These are phyloP conservation scores for Pleurotus tuoliensis DNA, from an alignment of 768 basidiomycete species.

Conservation along the genomic window DNA sequence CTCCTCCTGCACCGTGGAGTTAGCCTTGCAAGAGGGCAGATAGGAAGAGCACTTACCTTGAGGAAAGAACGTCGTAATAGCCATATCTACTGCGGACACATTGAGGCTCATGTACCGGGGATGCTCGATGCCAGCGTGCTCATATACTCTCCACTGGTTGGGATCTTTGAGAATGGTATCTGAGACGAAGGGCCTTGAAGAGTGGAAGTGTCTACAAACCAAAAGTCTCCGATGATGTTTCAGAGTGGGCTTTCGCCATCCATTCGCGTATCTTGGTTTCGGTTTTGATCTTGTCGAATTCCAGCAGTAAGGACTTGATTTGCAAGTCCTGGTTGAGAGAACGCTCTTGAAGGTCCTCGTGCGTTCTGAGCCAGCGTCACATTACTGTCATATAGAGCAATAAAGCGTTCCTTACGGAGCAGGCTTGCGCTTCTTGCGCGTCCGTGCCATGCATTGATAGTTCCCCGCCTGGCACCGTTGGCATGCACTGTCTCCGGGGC, in stretches of 20 bases:
- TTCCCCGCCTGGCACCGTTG: slow-evolving; percentile 45
- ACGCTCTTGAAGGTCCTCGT: slow-evolving; percentile 48
- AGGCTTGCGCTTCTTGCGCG: slow-evolving; percentile 53
- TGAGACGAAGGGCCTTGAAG: background rate
- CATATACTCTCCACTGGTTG: background rate
- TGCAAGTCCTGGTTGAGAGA: slow-evolving; percentile 41
- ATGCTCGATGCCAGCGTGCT: background rate
- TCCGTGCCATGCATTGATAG: slow-evolving; percentile 41
- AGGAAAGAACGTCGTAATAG: slow-evolving; percentile 30
- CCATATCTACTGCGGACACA: slow-evolving; percentile 33
- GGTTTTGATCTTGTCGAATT: slow-evolving; percentile 37
- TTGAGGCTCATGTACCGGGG: slow-evolving; percentile 18
- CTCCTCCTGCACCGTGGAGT: slow-evolving; percentile 12
- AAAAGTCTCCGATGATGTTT: slow-evolving; percentile 10
- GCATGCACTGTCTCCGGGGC: slow-evolving; percentile 40
- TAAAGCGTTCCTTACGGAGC: slow-evolving; percentile 40
- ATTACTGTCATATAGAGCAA: background rate
- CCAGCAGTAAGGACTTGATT: slow-evolving; percentile 39
- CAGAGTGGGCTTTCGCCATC: slow-evolving; percentile 29
- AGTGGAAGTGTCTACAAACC: background rate
- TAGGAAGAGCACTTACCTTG: slow-evolving; percentile 21
- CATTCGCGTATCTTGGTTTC: slow-evolving; percentile 39
- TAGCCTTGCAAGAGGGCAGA: slow-evolving; percentile 6
- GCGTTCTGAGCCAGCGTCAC: slow-evolving; percentile 33
- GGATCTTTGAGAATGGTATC: background rate